Base-by-base conservation (phyloP, 106 monocot genomes). In the Dioscorea zingiberensis region DNA sequence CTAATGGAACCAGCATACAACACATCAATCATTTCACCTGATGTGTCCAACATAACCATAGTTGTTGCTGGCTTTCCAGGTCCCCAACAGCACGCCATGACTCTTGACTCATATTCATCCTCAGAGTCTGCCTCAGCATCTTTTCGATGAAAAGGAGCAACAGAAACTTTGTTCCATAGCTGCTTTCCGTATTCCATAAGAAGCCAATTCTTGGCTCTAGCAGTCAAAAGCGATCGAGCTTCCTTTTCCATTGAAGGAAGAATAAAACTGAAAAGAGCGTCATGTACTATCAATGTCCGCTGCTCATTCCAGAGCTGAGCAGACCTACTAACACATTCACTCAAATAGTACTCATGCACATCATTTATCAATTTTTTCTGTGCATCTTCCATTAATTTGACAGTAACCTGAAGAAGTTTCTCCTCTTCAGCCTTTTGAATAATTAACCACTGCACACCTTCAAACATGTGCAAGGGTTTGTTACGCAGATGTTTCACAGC, bases 341-440 rank as follows among this genome's bases (percentile, higher is more conserved):
- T 98, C 16, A 93, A 54, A 72, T 98, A 98, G 57, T 62, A 71
- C 25, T 92, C 93, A 27, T 54, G 78, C n/a, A 86, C 81, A 46
- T 98, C 86, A 32, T 13, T 57, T 44, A 98, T 53, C 22, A 98
- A 76, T 57, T 86, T 86, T 19, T 78, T 72, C 56, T 84, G 73
- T 16, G 65, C 74, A 27, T 51, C 61, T 54, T 85, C 84, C 56
- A 89, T 78, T 27, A 98, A 75, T 59, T 84, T 93, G 74, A 98
- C 67, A 17, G 86, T 86, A 53, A 98, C 84, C 44, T 93, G 81
- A 59, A 98, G 86, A 58, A 93, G 86, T 62, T 98, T 93, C 51
- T 98, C 93, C 80, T 98, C 83, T 77, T 98, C 93, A 71, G 81
- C 98, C 80, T 93, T 98, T 69, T 98, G 93, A 55, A 98, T 89